These are phyloP conservation scores for Curvularia sp. DNA, from an alignment of 2,329 filamentous ascomycete genomes.

Conservation along the genomic window DNA sequence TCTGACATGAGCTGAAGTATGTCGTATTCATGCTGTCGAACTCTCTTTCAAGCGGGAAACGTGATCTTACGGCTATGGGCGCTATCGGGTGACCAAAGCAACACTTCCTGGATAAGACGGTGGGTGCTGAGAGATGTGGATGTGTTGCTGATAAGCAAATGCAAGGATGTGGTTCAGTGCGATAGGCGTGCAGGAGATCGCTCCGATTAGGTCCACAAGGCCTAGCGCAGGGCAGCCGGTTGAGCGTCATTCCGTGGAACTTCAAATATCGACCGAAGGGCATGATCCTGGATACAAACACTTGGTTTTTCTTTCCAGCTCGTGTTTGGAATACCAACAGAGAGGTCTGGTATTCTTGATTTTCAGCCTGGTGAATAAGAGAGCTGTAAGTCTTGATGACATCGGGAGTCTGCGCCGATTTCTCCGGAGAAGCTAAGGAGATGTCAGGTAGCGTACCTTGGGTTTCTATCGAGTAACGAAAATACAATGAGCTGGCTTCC, in stretches of 20 bases:
- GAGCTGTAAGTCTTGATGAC: conserved; percentile 3
- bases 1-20: not conserved
- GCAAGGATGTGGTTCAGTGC: conserved; percentile 21
- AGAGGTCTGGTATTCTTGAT: not conserved
- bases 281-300: not conserved
- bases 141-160: conserved; percentile 34
- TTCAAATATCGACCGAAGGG: conserved; percentile 4
- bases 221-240: conserved; percentile 43
- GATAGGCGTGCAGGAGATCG: conserved; percentile 25
- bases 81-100: not conserved
- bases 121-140: conserved; percentile 19
- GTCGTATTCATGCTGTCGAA: not conserved
- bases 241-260: conserved; percentile 28
- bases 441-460: conserved; percentile 41
- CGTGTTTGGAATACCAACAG: not conserved
- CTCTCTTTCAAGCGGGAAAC: not conserved
- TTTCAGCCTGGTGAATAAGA: not conserved
- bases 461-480: conserved; percentile 47
- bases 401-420: conserved; percentile 9
- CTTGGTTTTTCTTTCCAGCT: not conserved
- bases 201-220: conserved; percentile 33
- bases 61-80: not conserved
- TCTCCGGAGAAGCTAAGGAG: conserved; percentile 28
- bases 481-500: conserved; percentile 28
- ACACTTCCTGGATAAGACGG: conserved; percentile 4